Evolutionary conservation across 2,329 filamentous ascomycete genomes (phyloP).

Genomic region (Sporothrix brunneoviolacea): DNA sequence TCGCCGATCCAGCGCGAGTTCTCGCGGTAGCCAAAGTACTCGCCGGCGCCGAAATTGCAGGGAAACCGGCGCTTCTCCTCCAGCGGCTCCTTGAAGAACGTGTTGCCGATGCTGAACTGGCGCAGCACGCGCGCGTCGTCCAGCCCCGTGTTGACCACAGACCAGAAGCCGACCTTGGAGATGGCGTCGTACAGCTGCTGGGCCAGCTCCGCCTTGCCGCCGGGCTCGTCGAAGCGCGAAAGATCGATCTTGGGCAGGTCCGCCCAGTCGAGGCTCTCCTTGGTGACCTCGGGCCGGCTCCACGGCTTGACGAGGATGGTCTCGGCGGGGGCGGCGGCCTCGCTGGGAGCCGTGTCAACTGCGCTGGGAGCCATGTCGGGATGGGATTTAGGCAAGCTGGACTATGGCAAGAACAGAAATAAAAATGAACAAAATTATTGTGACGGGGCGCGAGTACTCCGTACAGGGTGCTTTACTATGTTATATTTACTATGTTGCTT

Average conservation of each 20-base stretch:
- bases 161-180: slow-evolving; percentile 36
- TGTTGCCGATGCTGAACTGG: slow-evolving; percentile 44
- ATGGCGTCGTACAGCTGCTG: slow-evolving; percentile 45
- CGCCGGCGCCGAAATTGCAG: slow-evolving; percentile 22
- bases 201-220: slow-evolving; percentile 44
- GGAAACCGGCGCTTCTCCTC: slow-evolving; percentile 30
- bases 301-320: slow-evolving; percentile 25
- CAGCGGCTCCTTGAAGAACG: slow-evolving; percentile 41
- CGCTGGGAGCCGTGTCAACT: slow-evolving; percentile 15
- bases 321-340: slow-evolving; percentile 7
- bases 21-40: slow-evolving; percentile 42
- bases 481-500: no score
- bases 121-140: slow-evolving; percentile 30
- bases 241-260: slow-evolving; percentile 37
- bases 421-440: no score
- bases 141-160: slow-evolving; percentile 28
- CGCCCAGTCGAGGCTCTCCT: slow-evolving; percentile 36
- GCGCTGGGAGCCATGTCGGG: slow-evolving; percentile 24
- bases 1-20: slow-evolving; percentile 29
- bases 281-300: slow-evolving; percentile 24
- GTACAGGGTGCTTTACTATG: no score
- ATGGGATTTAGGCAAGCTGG: not conserved
- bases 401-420: no score
- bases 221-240: slow-evolving; percentile 41
- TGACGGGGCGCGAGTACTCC: no score